A percentile compares a stretch with the other conserved stretches of the same genome.
phyloP scores from a whole-genome alignment of 2,329 filamentous ascomycete genomes.

The Microthyrium microscopicum region DNA sequence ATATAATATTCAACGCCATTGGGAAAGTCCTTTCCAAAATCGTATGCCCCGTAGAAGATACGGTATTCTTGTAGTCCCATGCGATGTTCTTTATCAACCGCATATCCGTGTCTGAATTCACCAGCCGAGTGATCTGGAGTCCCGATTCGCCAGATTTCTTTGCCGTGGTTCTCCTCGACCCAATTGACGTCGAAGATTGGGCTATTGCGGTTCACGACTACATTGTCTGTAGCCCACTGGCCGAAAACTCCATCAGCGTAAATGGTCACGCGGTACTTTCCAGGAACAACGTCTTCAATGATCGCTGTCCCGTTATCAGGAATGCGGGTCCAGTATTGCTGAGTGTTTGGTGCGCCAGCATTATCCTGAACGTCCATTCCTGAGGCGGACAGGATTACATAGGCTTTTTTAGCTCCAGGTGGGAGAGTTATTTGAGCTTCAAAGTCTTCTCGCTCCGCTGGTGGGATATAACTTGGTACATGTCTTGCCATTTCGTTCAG shows the following conservation, averaged over 20 bases:
- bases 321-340: conserved; percentile 47
- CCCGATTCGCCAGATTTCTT: conserved; percentile 45
- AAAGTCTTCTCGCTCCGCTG: conserved; percentile 33
- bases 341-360: conserved; percentile 34
- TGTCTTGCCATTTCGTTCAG: conserved; percentile 44
- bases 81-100: conserved; percentile 30
- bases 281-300: conserved; percentile 39
- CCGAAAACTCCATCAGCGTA: conserved; percentile 48
- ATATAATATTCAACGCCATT: conserved; percentile 41
- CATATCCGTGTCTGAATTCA: conserved; percentile 43
- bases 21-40: conserved; percentile 43
- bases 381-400: conserved; percentile 38
- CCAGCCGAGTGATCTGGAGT: conserved; percentile 44
- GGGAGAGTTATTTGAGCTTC: conserved; percentile 36
- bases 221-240: conserved; percentile 37
- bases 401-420: conserved; percentile 30
- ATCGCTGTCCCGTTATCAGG: conserved; percentile 28
- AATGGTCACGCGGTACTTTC: conserved; percentile 44
- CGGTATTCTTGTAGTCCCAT: conserved; percentile 36
- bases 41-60: conserved; percentile 44
- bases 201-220: conserved; percentile 25
- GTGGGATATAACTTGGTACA: conserved; percentile 42
- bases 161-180: conserved; percentile 38
- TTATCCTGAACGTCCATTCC: conserved; percentile 43
- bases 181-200: conserved; percentile 26